Percentiles rank a stretch among this genome's conserved stretches.
Conservation (phyloP, 768 basidiomycete species). For the Suillus alpinus region DNA sequence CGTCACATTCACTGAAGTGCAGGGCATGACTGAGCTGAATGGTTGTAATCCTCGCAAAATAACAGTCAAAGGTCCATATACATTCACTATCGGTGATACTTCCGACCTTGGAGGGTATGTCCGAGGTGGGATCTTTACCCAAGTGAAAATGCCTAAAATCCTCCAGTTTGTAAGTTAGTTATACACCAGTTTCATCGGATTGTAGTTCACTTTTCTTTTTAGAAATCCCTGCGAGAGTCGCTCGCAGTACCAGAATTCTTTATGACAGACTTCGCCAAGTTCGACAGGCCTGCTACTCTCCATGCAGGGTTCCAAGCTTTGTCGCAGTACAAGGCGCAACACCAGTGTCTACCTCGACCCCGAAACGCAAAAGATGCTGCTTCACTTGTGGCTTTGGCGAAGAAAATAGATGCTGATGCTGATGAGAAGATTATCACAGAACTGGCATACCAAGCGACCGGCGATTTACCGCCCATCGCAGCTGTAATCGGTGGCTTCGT, state of each 20-base stretch:
- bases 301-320: constrained; percentile 96
- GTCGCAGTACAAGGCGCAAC: constrained; percentile 65
- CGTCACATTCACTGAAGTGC: constrained; percentile 93
- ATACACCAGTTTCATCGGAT: neutral
- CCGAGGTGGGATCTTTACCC: constrained; percentile 90
- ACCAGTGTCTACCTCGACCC: constrained; percentile 74
- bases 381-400: constrained; percentile 69
- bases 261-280: constrained; percentile 97
- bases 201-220: constrained; percentile 3
- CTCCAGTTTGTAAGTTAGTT: constrained; percentile 84
- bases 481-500: constrained; percentile 97
- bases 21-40: constrained; percentile 92
- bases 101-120: constrained; percentile 73
- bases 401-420: constrained; percentile 70
- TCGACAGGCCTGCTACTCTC: constrained; percentile 85
- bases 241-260: constrained; percentile 79
- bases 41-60: constrained; percentile 90
- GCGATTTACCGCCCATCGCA: constrained; percentile 85
- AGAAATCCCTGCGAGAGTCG: constrained; percentile 95
- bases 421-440: constrained; percentile 83
- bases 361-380: constrained; percentile 80
- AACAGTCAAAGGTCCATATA: constrained; percentile 94
- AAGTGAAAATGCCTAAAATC: constrained; percentile 98
- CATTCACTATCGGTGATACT: constrained; percentile 94
- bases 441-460: constrained; percentile 86